phyloP scores from a whole-genome alignment of 345 rosid genomes.

The Eucalyptus caleyi region DNA sequence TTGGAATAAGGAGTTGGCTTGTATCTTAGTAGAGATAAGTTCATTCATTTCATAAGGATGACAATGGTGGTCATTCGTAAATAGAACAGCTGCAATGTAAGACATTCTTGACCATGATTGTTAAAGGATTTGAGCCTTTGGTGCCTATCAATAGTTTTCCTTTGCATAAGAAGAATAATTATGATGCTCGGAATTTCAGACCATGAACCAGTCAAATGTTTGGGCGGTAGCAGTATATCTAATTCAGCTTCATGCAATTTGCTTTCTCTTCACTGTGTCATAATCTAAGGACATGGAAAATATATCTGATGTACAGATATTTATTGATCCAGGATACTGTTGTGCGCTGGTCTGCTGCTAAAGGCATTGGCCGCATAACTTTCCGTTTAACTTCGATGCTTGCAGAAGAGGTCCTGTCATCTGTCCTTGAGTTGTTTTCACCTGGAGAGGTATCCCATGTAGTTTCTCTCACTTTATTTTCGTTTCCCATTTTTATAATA shows the following conservation, averaged over 20 bases:
- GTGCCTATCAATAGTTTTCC: background rate
- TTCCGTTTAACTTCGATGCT: slow-evolving; percentile 72
- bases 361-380: slow-evolving; percentile 91
- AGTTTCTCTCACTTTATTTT: background rate
- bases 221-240: background rate
- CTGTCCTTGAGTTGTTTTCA: slow-evolving; percentile 81
- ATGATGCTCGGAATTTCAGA: background rate
- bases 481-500: background rate
- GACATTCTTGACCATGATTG: background rate
- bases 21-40: background rate
- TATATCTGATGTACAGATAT: background rate
- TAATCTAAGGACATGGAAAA: background rate
- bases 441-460: slow-evolving; percentile 64
- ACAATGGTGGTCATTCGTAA: background rate
- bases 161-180: background rate
- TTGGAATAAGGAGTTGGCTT: background rate
- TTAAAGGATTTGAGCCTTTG: background rate
- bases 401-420: slow-evolving; percentile 82
- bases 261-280: background rate
- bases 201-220: background rate
- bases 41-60: background rate
- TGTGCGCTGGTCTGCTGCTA: slow-evolving; percentile 99
- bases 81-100: background rate
- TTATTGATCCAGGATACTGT: slow-evolving; percentile 67
- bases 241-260: background rate